Conservation (phyloP, 768 basidiomycete genomes). For the Cystoderma amianthinum region DNA sequence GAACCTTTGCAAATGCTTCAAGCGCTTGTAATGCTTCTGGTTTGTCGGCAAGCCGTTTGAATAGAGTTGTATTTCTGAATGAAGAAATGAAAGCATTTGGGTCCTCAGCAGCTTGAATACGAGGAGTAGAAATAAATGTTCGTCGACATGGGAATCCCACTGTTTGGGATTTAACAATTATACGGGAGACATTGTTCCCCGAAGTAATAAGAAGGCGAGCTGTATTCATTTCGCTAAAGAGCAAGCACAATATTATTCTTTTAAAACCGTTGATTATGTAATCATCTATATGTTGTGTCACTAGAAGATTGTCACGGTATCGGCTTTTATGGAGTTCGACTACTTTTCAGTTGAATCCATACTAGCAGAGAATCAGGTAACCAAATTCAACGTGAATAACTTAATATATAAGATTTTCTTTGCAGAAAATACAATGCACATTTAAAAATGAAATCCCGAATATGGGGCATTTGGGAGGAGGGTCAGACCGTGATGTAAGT, state of each 20-base stretch:
- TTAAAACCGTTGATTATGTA: no score
- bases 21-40: conserved; percentile 46
- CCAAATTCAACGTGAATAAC: not conserved
- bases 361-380: conserved; percentile 84
- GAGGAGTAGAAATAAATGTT: no score
- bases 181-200: not conserved
- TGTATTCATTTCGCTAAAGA: no score
- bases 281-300: no score
- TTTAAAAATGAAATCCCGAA: conserved; percentile 82
- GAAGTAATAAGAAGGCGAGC: no score
- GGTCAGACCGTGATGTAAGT: conserved; percentile 75
- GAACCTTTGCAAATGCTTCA: conserved; percentile 30
- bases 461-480: conserved; percentile 87
- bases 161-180: conserved; percentile 12
- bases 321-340: conserved; percentile 68
- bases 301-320: no score
- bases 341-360: conserved; percentile 92
- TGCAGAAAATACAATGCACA: conserved; percentile 87
- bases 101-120: conserved; percentile 21
- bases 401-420: not conserved
- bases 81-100: conserved; percentile 29
- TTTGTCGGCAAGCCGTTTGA: conserved; percentile 39
- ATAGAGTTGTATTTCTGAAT: conserved; percentile 15
- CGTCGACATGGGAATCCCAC: no score
- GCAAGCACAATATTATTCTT: no score